Evolutionary conservation across 768 basidiomycete genomes (phyloP), one percentile per base, ranked within the genome.

Genomic region (Lactarius pseudohatsudake): DNA sequence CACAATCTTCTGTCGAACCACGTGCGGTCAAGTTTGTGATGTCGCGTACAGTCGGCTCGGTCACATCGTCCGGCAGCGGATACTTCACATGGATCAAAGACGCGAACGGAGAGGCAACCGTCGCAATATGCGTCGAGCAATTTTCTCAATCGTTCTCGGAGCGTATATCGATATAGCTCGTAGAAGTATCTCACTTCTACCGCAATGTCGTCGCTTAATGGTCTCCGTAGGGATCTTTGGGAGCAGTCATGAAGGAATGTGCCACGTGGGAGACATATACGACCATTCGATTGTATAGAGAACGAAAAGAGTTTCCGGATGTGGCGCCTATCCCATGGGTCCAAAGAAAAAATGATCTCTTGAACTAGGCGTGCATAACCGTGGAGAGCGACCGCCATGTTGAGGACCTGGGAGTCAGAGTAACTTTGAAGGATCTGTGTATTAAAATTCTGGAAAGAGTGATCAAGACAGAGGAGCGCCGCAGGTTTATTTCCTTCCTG

Each of bases 401-500:
- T 28, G 18, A 60, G 56, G 26, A 59, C 47, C 22, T 70, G 40
- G 1, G 11, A 20, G 28, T 40, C 57, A 7, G 67, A 54, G 28
- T 41, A 36, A 13, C 26, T 9, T 15, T 55, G 15, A 13, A 22
- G 3, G 2, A 11, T 32, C 15, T 61, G 38, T 32, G 2, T 28
- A 30, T 43, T 30, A 47, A 58, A 11, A n/a, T 38, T 26, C 18
- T 22, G 32, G 45, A 70, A 70, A 9, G 2, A 11, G 32, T 65
- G 67, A 18, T 70, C 69, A 8, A 65, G 15, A 32, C 68, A 70
- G n/a, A 70, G 59, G 6, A 70, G 61, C 11, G 67, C 67, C 1
- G 69, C 69, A 9, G 59, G 26, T 30, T 61, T 59, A 55, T 58
- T 65, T 4, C 34, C 40, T 1, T 50, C 63, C 9, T 4, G 28